phyloP scores from a whole-genome alignment of 768 basidiomycete genomes.

The Cystobasidium tubakii region DNA sequence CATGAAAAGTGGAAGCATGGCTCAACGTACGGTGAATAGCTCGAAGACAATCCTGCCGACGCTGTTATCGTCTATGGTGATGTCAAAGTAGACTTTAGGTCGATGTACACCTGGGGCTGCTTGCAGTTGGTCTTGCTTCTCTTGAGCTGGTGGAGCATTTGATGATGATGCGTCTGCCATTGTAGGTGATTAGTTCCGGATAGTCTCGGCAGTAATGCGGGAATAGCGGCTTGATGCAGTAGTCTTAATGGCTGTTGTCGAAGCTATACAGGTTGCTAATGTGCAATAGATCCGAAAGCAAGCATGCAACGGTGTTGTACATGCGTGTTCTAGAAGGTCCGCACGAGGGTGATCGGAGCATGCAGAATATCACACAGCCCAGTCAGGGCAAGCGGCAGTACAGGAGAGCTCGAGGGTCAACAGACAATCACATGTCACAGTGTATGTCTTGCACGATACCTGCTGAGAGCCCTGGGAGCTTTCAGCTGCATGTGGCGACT shows the following conservation, averaged over 20 bases:
- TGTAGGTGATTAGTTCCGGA: not conserved
- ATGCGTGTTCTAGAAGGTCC: not conserved
- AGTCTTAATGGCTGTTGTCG: not conserved
- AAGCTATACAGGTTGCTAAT: too few species aligned
- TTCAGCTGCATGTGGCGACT: too few species aligned
- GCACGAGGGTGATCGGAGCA: not conserved
- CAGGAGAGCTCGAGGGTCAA: too few species aligned
- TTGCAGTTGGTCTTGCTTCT: conserved; percentile 4
- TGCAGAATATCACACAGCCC: not conserved
- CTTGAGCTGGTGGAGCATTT: not conserved
- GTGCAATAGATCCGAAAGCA: not conserved
- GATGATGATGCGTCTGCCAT: not conserved
- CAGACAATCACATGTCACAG: too few species aligned
- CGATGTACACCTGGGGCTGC: not conserved
- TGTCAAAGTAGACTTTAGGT: conserved; percentile 28
- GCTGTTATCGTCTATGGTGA: conserved; percentile 21
- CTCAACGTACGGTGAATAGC: conserved; percentile 37
- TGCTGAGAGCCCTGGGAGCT: too few species aligned
- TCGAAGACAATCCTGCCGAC: conserved; percentile 41
- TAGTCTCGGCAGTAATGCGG: not conserved
- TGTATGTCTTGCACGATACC: too few species aligned
- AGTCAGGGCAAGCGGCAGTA: too few species aligned
- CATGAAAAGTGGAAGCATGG: not conserved
- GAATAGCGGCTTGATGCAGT: not conserved
- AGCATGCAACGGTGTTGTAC: not conserved